These are phyloP conservation scores for Nymphaea colorata DNA, from an alignment of 164 flowering plant species.

Conservation along the genomic window DNA sequence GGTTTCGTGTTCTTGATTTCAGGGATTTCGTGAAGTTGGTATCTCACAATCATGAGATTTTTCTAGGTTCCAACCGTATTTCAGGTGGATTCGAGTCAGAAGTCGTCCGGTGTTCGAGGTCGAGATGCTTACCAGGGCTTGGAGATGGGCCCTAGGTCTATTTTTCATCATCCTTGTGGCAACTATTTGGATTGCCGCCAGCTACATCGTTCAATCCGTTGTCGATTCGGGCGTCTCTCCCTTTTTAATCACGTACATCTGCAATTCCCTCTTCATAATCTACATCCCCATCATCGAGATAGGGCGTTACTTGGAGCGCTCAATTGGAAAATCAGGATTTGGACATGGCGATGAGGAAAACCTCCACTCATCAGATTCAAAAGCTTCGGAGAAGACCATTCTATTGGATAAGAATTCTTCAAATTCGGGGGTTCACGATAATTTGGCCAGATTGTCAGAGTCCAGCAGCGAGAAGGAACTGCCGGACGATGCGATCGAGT, in stretches of 20 bases:
- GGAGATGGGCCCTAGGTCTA: constrained; percentile 81
- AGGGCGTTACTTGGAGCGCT: constrained; percentile 63
- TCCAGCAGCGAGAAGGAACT: not conserved
- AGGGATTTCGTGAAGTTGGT: not conserved
- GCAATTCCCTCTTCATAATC: constrained; percentile 78
- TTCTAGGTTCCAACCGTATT: not conserved
- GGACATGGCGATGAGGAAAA: constrained; percentile 18
- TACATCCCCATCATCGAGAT: constrained; percentile 74
- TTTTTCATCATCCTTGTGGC: constrained; percentile 66
- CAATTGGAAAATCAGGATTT: constrained; percentile 30
- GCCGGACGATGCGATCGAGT: not conserved
- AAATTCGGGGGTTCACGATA: not conserved
- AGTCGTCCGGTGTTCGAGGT: constrained; percentile 3
- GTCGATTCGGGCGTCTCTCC: constrained; percentile 89
- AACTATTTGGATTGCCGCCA: constrained; percentile 82
- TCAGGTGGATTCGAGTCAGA: not conserved
- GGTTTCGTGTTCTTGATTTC: not conserved
- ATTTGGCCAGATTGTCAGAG: not conserved
- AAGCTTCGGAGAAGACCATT: constrained; percentile 43
- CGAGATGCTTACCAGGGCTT: constrained; percentile 31
- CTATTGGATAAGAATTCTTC: constrained; percentile 32
- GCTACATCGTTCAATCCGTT: constrained; percentile 85
- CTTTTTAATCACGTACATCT: constrained; percentile 82
- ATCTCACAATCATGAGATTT: not conserved
- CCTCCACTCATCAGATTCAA: constrained; percentile 5